phyloP scores from a whole-genome alignment of 306 rosid species.

The Mimosa pudica region DNA sequence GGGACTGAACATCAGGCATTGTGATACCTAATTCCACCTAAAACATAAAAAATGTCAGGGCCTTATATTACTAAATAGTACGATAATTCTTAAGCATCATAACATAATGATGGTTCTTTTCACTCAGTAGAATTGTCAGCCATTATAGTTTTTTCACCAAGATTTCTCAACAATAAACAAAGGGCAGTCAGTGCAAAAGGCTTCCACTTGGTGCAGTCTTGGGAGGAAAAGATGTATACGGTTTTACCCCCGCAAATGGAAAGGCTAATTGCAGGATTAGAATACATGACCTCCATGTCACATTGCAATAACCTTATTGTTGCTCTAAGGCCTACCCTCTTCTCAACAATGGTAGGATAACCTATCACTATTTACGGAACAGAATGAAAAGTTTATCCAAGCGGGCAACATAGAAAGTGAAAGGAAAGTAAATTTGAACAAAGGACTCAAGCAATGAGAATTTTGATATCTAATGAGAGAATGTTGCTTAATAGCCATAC shows the following conservation, averaged over 20 bases:
- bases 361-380: not conserved
- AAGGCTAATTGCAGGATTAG: too few relatives aligned
- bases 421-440: not conserved
- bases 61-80: not conserved
- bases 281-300: too few relatives aligned
- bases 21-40: constrained; percentile 46
- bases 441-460: not conserved
- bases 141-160: not conserved
- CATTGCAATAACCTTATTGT: too few relatives aligned
- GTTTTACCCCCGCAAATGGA: too few relatives aligned
- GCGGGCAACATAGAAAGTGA: not conserved
- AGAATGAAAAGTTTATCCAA: constrained; percentile 14
- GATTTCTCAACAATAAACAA: constrained; percentile 17
- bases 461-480: not conserved
- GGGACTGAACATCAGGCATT: constrained; percentile 89
- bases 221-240: too few relatives aligned
- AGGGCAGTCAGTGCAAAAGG: too few relatives aligned
- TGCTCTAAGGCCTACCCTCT: too few relatives aligned
- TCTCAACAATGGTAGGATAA: not conserved
- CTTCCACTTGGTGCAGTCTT: too few relatives aligned
- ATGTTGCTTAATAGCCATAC: not conserved
- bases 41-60: not conserved
- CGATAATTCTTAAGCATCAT: not conserved
- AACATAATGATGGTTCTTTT: not conserved
- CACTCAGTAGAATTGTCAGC: not conserved